phyloP scores from a whole-genome alignment of 75 land plant species.

The Selaginella moellendorffii region DNA sequence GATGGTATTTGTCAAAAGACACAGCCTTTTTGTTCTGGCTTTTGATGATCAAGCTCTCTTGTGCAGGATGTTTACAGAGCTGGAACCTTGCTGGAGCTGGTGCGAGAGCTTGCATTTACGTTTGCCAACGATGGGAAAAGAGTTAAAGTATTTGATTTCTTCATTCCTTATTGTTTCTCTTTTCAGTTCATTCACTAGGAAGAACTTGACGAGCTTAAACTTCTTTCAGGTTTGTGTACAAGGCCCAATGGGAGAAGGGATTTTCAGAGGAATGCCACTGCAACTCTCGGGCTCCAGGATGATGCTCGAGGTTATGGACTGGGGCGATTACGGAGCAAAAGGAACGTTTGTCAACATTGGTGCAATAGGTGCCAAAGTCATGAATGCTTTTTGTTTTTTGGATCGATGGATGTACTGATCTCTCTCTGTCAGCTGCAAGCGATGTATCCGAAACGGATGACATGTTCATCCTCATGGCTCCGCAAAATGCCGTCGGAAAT shows the following conservation, averaged over 20 bases:
- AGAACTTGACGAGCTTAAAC: background rate
- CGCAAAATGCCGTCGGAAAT: slow-evolving; percentile 98
- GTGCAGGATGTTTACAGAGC: slow-evolving; percentile 93
- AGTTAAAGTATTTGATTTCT: slow-evolving; percentile 37
- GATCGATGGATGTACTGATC: background rate
- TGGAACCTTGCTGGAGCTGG: slow-evolving; percentile 87
- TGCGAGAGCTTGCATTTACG: slow-evolving; percentile 67
- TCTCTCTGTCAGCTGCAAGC: slow-evolving; percentile 37
- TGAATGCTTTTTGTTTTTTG: no score
- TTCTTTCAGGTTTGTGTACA: slow-evolving; percentile 75
- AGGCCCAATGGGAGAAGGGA: slow-evolving; percentile 96
- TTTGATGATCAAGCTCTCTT: slow-evolving; percentile 16
- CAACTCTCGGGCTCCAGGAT: slow-evolving; percentile 78
- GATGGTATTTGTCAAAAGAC: no score
- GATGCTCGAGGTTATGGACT: slow-evolving; percentile 87
- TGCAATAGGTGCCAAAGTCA: slow-evolving; percentile 80
- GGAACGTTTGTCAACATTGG: slow-evolving; percentile 86
- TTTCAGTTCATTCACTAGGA: background rate
- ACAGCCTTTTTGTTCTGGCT: no score
- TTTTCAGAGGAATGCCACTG: slow-evolving; percentile 77
- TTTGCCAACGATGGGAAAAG: slow-evolving; percentile 94
- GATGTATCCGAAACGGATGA: slow-evolving; percentile 83
- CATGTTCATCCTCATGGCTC: slow-evolving; percentile 79
- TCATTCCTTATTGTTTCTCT: background rate
- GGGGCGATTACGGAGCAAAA: slow-evolving; percentile 76